Evolutionary conservation across 768 basidiomycete genomes (phyloP).

Genomic region (Kockovaella imperatae): DNA sequence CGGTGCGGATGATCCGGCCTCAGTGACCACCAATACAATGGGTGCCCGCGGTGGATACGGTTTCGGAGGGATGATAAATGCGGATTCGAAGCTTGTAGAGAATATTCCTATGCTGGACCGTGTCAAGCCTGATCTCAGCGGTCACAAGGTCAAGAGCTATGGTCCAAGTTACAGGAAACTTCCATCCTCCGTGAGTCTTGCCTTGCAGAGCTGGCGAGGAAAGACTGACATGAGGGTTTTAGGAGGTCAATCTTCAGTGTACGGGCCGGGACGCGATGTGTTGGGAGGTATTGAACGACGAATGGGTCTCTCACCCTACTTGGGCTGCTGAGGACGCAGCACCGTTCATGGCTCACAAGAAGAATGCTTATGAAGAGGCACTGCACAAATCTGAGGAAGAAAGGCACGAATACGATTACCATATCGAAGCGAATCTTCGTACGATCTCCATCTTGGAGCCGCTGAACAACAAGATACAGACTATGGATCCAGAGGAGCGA

Average conservation of each 20-base stretch:
- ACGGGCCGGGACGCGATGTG: constrained; percentile 91
- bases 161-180: constrained; percentile 90
- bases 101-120: constrained; percentile 69
- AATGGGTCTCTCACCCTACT: constrained; percentile 97
- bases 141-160: constrained; percentile 49
- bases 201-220: background rate
- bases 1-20: constrained; percentile 59
- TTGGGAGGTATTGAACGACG: constrained; percentile 91
- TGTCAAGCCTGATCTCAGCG: constrained; percentile 55
- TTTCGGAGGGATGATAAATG: constrained; percentile 39
- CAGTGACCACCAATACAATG: constrained; percentile 18
- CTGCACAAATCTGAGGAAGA: constrained; percentile 97
- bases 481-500: constrained; percentile 83
- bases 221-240: constrained; percentile 9
- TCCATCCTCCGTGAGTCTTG: constrained; percentile 67
- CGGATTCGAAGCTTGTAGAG: constrained; percentile 56
- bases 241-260: constrained; percentile 86
- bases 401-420: constrained; percentile 93
- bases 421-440: constrained; percentile 79
- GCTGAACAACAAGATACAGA: constrained; percentile 69
- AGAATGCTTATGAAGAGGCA: constrained; percentile 91
- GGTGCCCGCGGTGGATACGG: constrained; percentile 35
- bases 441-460: constrained; percentile 90
- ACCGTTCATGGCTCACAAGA: constrained; percentile 81
- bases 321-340: constrained; percentile 96